Conservation (phyloP, 78 protist species). For the Polysphondylium violaceum region DNA sequence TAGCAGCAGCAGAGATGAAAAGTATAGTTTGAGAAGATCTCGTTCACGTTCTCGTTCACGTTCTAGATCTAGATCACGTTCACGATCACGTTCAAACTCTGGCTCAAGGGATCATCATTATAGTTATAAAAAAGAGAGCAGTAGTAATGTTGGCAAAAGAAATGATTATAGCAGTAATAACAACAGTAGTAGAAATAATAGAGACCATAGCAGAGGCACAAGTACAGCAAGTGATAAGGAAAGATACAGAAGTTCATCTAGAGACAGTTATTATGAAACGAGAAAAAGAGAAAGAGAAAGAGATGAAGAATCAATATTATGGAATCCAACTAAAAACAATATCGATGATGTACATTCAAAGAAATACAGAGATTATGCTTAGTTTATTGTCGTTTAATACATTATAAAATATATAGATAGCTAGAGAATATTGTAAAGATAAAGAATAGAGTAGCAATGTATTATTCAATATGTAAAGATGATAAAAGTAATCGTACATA, state of each 20-base stretch:
- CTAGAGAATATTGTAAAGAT: neutral
- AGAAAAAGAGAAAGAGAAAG: slow-evolving; percentile 3
- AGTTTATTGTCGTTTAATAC: too few species aligned
- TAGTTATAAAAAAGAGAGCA: neutral
- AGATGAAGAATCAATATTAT: neutral
- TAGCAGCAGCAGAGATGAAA: too few species aligned
- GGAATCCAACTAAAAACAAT: neutral
- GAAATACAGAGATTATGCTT: neutral
- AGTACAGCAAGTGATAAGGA: neutral
- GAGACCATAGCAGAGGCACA: neutral
- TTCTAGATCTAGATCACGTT: neutral
- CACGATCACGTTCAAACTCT: neutral
- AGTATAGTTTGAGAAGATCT: neutral
- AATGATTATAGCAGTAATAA: neutral
- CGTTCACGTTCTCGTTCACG: neutral
- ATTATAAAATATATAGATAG: too few species aligned
- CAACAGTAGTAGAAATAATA: neutral
- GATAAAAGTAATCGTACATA: neutral
- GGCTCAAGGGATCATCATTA: neutral
- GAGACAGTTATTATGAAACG: neutral
- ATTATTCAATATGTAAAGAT: neutral
- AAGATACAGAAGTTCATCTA: neutral
- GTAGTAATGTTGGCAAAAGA: neutral
- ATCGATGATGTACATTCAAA: neutral
- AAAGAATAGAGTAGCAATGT: neutral